These are phyloP conservation scores for Phaseolus coccineus DNA, from an alignment of 331 rosid genomes.

Conservation along the genomic window DNA sequence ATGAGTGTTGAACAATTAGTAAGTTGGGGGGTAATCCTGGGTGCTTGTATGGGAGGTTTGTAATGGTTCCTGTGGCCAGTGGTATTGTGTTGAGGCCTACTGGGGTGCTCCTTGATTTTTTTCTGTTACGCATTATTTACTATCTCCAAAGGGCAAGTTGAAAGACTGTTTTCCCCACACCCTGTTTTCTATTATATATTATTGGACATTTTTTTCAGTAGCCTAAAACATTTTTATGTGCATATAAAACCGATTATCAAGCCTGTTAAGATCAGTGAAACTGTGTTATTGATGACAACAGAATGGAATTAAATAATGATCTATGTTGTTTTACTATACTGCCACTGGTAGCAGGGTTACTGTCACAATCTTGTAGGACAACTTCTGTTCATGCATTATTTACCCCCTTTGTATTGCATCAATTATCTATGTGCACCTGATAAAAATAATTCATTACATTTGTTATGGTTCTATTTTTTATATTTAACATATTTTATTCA, in stretches of 20 bases:
- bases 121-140: not conserved
- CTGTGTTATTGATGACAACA: not conserved
- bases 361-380: not conserved
- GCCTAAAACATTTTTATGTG: not conserved
- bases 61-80: not conserved
- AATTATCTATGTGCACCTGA: not conserved
- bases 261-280: not conserved
- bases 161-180: not conserved
- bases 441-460: not conserved
- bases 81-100: not conserved
- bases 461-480: constrained; percentile 5
- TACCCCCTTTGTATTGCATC: constrained; percentile 1
- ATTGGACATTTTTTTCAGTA: not conserved
- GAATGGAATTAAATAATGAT: not conserved
- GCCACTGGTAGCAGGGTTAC: not conserved
- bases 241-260: not conserved
- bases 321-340: constrained; percentile 1
- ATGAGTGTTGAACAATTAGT: not conserved
- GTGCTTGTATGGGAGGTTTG: not conserved
- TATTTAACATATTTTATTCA: not conserved
- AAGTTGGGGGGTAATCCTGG: constrained; percentile 11
- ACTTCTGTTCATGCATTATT: not conserved
- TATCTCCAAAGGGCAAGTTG: constrained; percentile 13
- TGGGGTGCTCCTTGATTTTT: not conserved
- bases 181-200: constrained; percentile 3